Evolutionary conservation across 352 stramenopile species (phyloP).

Genomic region (Pythium brachiatum): DNA sequence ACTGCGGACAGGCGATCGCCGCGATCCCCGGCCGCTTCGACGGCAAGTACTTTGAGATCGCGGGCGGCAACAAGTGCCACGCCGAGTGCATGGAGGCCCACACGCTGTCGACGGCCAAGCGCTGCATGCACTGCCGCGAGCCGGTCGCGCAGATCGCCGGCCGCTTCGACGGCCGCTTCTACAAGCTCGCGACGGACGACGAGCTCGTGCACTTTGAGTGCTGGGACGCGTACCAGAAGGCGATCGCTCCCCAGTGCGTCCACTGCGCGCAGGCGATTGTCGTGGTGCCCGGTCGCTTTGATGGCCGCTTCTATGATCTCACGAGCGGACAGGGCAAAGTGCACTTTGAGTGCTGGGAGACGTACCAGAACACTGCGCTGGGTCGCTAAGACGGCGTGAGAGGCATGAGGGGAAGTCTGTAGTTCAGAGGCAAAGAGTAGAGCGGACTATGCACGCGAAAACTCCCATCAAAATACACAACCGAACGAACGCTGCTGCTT

Average conservation of each 20-base stretch:
- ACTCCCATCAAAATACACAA: not conserved
- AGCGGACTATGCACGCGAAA: not conserved
- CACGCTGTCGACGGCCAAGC: constrained; percentile 67
- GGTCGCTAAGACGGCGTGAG: not conserved
- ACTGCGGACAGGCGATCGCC: constrained; percentile 76
- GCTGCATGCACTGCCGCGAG: constrained; percentile 68
- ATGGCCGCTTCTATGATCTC: constrained; percentile 84
- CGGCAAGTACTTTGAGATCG: constrained; percentile 79
- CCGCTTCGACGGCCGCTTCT: constrained; percentile 81
- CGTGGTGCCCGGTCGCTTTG: constrained; percentile 67
- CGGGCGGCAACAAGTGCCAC: constrained; percentile 64
- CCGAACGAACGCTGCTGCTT: not conserved
- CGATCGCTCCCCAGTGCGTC: constrained; percentile 72
- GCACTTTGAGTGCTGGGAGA: constrained; percentile 86
- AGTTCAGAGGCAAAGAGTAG: not conserved
- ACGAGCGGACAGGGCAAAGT: constrained; percentile 74
- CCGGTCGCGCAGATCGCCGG: constrained; percentile 66
- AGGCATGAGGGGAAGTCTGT: not conserved
- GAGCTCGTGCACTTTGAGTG: constrained; percentile 84
- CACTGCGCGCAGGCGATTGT: constrained; percentile 74
- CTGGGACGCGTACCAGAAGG: constrained; percentile 78
- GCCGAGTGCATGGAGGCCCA: constrained; percentile 82
- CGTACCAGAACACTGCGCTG: constrained; percentile 40
- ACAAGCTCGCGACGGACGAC: constrained; percentile 60
- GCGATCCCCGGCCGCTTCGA: constrained; percentile 74